phyloP scores from a whole-genome alignment of 768 basidiomycete genomes.

The Boletus speciosus region DNA sequence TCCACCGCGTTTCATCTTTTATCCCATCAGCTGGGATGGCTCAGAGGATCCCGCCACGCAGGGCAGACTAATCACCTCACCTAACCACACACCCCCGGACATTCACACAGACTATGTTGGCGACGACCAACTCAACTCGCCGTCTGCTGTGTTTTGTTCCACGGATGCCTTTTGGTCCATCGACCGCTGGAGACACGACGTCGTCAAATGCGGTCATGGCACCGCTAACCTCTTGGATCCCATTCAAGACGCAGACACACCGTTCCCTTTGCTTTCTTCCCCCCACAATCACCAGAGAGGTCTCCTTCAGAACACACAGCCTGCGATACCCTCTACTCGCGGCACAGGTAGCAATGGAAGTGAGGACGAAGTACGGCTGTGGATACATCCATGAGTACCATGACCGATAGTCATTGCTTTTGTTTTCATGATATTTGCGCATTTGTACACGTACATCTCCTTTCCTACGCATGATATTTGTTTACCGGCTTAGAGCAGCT shows the following conservation, averaged over 20 bases:
- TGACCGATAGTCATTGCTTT: not conserved
- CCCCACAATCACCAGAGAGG: not conserved
- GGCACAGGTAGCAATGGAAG: not conserved
- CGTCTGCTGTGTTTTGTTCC: constrained; percentile 17
- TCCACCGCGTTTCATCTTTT: constrained; percentile 25
- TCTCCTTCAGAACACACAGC: not conserved
- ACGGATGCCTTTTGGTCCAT: constrained; percentile 23
- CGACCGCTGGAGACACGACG: constrained; percentile 22
- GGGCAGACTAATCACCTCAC: not conserved
- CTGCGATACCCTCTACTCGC: not conserved
- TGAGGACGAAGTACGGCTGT: constrained; percentile 14
- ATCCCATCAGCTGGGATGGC: constrained; percentile 26
- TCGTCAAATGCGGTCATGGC: constrained; percentile 5
- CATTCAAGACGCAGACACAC: constrained; percentile 13
- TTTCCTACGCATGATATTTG: too few species aligned
- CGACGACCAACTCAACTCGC: constrained; percentile 38
- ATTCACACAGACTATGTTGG: not conserved
- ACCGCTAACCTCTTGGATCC: constrained; percentile 13
- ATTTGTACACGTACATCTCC: not conserved
- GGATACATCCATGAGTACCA: constrained; percentile 4
- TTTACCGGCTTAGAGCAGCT: not conserved
- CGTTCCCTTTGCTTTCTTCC: constrained; percentile 10
- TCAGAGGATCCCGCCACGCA: constrained; percentile 27
- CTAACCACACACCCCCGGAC: not conserved
- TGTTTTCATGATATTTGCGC: not conserved